Evolutionary conservation across 306 rosid genomes (phyloP).

Genomic region (Acacia confusa): DNA sequence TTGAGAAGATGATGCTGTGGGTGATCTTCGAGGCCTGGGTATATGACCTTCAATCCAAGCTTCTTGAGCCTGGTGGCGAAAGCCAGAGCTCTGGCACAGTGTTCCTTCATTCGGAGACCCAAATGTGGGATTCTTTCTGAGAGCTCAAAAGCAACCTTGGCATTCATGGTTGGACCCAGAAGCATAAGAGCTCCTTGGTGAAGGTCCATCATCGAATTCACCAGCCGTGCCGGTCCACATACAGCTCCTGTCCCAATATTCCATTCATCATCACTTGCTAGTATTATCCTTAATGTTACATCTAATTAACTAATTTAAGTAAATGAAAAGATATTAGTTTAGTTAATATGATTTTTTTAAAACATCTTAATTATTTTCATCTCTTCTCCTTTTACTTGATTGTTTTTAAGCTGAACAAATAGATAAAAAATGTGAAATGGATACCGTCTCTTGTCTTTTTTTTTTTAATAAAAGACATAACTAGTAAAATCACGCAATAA

Average conservation of each 20-base stretch:
- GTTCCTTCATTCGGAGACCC: constrained; percentile 79
- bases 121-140: constrained; percentile 85
- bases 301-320: too few relatives aligned
- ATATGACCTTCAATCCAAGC: constrained; percentile 67
- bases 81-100: constrained; percentile 56
- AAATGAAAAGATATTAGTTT: too few relatives aligned
- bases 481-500: too few relatives aligned
- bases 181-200: constrained; percentile 93
- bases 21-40: constrained; percentile 84
- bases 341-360: too few relatives aligned
- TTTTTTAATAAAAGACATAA: too few relatives aligned
- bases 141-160: constrained; percentile 89
- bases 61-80: constrained; percentile 63
- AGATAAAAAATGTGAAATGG: too few relatives aligned
- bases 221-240: constrained; percentile 73
- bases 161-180: constrained; percentile 90
- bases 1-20: constrained; percentile 65
- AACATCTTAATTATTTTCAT: too few relatives aligned
- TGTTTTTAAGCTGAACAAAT: too few relatives aligned
- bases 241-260: constrained; percentile 60
- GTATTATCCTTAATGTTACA: too few relatives aligned
- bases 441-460: too few relatives aligned
- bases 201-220: constrained; percentile 90
- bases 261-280: background rate
- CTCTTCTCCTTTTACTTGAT: too few relatives aligned